Percentiles rank a stretch among this genome's conserved stretches.
phyloP scores from a whole-genome alignment of 2,329 filamentous ascomycete species.

The Aspergillaceae sp. region DNA sequence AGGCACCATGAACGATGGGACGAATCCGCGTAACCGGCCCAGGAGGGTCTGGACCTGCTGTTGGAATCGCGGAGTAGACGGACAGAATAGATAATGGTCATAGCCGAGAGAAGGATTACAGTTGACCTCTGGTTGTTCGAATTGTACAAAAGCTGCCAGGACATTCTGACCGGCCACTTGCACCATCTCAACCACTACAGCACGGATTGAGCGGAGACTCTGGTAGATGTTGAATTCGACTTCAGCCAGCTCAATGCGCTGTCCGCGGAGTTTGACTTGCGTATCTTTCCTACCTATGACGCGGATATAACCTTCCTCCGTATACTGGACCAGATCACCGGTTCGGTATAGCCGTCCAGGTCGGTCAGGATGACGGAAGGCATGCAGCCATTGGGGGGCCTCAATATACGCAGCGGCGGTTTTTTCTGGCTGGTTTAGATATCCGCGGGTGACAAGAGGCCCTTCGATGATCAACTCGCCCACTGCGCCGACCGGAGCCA shows the following conservation, averaged over 20 bases:
- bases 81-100: too few relatives aligned
- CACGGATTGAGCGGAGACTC: neutral
- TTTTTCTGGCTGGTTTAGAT: neutral
- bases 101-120: neutral
- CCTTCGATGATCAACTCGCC: constrained; percentile 6
- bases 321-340: constrained; percentile 6
- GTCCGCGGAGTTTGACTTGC: constrained; percentile 4
- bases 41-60: neutral
- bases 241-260: constrained; percentile 4
- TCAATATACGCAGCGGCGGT: neutral
- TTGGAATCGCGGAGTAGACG: neutral
- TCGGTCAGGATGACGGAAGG: neutral
- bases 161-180: neutral
- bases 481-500: constrained; percentile 4
- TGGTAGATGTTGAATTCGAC: constrained; percentile 1
- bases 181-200: neutral
- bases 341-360: constrained; percentile 2
- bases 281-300: constrained; percentile 5
- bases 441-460: neutral
- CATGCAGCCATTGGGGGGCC: constrained; percentile 1
- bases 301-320: neutral
- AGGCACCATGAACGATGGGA: constrained; percentile 5
- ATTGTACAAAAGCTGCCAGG: neutral
- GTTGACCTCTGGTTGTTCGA: neutral
- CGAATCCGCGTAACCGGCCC: constrained; percentile 1